Evolutionary conservation across 2,329 filamentous ascomycete species (phyloP).

Genomic region (Peltaster fructicola): DNA sequence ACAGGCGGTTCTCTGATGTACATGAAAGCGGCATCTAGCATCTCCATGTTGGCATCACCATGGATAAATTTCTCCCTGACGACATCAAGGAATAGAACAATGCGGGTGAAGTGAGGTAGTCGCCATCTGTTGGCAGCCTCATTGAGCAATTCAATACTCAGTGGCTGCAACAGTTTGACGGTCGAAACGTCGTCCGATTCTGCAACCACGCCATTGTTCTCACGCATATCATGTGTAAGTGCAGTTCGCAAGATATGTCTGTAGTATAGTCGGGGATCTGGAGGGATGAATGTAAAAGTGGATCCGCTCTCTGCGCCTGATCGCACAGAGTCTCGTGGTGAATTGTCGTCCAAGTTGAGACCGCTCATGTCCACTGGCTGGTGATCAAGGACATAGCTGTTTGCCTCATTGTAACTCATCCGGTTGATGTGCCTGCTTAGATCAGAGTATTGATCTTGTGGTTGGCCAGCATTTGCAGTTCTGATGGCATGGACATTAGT

Average conservation of each 20-base stretch:
- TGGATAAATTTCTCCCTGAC: constrained; percentile 71
- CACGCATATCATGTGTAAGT: constrained; percentile 42
- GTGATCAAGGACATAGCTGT: constrained; percentile 44
- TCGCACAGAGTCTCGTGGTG: constrained; percentile 20
- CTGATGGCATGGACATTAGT: constrained; percentile 11
- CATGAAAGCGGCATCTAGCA: constrained; percentile 67
- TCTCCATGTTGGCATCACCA: constrained; percentile 63
- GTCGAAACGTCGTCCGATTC: constrained; percentile 30
- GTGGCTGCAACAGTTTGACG: constrained; percentile 47
- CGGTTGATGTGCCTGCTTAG: constrained; percentile 29
- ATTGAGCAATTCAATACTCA: constrained; percentile 64
- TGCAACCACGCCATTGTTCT: constrained; percentile 33
- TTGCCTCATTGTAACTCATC: constrained; percentile 21
- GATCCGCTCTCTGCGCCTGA: constrained; percentile 17
- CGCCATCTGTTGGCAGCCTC: constrained; percentile 82
- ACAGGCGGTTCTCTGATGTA: constrained; percentile 54
- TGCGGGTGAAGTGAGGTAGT: constrained; percentile 62
- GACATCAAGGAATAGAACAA: constrained; percentile 71
- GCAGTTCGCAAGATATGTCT: constrained; percentile 65
- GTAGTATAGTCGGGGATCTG: constrained; percentile 68
- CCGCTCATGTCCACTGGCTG: constrained; percentile 49
- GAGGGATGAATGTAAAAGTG: constrained; percentile 71
- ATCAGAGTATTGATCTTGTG: constrained; percentile 23
- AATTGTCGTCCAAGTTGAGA: constrained; percentile 40
- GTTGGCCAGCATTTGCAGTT: constrained; percentile 7